Conservation (phyloP, 1,284 basidiomycete species). For the Pseudozyma sp. region DNA sequence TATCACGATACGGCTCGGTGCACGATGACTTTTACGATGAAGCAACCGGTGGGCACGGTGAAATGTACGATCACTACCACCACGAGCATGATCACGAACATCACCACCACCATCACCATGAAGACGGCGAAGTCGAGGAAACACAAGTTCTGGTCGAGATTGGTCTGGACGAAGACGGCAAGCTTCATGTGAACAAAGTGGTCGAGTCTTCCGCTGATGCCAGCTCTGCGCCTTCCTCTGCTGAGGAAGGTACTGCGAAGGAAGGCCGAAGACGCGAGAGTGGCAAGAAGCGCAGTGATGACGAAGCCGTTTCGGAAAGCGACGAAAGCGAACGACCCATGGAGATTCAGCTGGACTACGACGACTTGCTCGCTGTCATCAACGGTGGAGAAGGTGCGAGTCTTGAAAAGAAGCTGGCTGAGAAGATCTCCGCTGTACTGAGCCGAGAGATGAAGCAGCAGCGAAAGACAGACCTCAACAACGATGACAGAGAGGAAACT, state of each 20-base stretch:
- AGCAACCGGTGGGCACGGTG: constrained; percentile 33
- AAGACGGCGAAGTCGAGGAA: constrained; percentile 6
- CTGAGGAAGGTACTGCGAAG: background rate
- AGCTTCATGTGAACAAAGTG: constrained; percentile 16
- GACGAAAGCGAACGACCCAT: constrained; percentile 9
- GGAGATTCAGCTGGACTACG: constrained; percentile 37
- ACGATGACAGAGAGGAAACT: background rate
- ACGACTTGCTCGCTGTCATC: constrained; percentile 32
- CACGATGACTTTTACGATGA: constrained; percentile 53
- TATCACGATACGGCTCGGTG: constrained; percentile 40
- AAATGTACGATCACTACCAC: constrained; percentile 14
- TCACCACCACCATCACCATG: constrained; percentile 7
- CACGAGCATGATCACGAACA: constrained; percentile 13
- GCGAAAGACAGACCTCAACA: no score
- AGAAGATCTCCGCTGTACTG: constrained; percentile 29
- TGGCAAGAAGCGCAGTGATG: constrained; percentile 33
- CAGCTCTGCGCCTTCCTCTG: background rate
- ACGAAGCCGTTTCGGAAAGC: background rate
- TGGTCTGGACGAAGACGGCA: constrained; percentile 31
- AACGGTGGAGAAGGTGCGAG: constrained; percentile 15
- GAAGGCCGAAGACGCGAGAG: constrained; percentile 10
- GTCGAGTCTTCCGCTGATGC: background rate
- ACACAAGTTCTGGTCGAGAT: constrained; percentile 22
- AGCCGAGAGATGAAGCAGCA: constrained; percentile 18
- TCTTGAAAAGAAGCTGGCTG: constrained; percentile 31